Conservation (phyloP, 805 yeast genomes). For the Candida morakotiae region DNA sequence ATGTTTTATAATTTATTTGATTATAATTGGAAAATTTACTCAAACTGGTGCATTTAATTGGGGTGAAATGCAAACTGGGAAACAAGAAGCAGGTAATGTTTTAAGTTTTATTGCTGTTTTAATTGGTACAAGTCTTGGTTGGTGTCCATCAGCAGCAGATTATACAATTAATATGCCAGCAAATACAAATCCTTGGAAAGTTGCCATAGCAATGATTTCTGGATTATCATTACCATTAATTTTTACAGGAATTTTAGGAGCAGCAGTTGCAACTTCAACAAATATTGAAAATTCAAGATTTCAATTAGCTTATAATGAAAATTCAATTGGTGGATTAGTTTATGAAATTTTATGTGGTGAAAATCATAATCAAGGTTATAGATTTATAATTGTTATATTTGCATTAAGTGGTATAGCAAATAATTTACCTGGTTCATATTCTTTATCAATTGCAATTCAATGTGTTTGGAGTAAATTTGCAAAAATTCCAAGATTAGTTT, state of each 20-base stretch:
- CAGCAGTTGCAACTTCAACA: conserved; percentile 25
- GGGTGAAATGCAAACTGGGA: conserved; percentile 24
- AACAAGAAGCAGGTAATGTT: conserved; percentile 24
- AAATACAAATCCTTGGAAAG: conserved; percentile 22
- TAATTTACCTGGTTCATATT: conserved; percentile 31
- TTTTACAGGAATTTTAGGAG: conserved; percentile 27
- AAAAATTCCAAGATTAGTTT: conserved; percentile 27
- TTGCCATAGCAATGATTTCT: conserved; percentile 21
- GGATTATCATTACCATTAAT: conserved; percentile 25
- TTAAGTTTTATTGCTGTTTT: conserved; percentile 23
- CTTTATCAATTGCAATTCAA: conserved; percentile 26
- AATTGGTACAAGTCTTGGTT: conserved; percentile 32
- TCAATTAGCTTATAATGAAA: conserved; percentile 14
- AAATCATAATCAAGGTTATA: conserved; percentile 25
- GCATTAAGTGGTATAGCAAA: conserved; percentile 29
- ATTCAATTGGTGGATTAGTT: conserved; percentile 29
- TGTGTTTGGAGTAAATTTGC: conserved; percentile 29
- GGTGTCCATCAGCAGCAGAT: conserved; percentile 32
- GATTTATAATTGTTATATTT: conserved; percentile 27
- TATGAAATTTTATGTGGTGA: conserved; percentile 23
- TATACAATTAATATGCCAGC: conserved; percentile 30
- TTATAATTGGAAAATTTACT: conserved; percentile 24
- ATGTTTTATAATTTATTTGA: conserved; percentile 23
- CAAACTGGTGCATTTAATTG: conserved; percentile 20
- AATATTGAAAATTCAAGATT: conserved; percentile 8